Evolutionary conservation across 306 rosid genomes (phyloP).

Genomic region (Trichosanthes truncata): DNA sequence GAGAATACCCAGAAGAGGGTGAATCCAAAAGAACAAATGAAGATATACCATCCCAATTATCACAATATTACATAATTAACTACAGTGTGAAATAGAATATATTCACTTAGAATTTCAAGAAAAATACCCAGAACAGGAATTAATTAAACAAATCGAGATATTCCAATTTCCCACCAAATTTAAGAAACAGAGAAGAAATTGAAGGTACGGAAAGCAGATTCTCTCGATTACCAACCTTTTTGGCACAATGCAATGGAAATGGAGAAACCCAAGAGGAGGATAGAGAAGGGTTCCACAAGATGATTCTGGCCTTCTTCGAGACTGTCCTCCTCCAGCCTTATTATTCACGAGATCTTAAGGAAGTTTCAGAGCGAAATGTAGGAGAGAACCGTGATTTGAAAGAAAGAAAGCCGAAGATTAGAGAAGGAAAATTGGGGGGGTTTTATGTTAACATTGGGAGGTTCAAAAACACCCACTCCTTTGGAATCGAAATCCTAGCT

Average conservation of each 20-base stretch:
- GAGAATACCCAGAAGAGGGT: neutral
- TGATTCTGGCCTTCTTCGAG: neutral
- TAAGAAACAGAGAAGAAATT: neutral
- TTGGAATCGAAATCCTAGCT: constrained; percentile 5
- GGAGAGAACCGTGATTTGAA: neutral
- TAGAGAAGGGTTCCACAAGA: neutral
- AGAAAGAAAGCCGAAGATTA: neutral
- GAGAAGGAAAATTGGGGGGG: neutral
- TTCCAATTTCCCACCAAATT: neutral
- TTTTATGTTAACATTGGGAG: neutral
- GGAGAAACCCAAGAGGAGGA: constrained; percentile 1
- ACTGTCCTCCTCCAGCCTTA: neutral
- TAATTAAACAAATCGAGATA: neutral
- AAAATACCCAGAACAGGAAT: neutral
- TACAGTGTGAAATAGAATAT: neutral
- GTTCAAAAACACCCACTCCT: neutral
- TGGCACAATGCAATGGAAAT: neutral
- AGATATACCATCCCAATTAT: neutral
- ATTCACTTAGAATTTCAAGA: neutral
- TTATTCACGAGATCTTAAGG: neutral
- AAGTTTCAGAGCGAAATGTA: neutral
- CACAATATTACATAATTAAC: neutral
- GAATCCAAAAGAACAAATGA: neutral
- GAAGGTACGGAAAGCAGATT: neutral
- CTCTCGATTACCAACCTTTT: neutral